phyloP scores from a whole-genome alignment of 176 grass and related monocot species.

The Chrysopogon serrulatus region DNA sequence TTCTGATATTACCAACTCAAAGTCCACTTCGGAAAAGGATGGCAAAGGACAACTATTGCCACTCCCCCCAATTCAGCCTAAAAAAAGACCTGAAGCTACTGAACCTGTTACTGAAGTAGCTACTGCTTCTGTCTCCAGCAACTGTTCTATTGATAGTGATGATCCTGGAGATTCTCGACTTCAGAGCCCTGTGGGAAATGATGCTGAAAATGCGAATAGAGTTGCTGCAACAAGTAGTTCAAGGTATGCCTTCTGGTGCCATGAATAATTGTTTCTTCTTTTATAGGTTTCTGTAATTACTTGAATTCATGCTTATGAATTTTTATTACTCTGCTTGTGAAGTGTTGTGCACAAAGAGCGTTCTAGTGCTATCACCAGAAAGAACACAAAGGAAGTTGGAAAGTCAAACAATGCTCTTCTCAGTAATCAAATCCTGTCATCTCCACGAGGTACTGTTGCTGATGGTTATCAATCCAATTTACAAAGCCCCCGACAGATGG shows the following conservation, averaged over 20 bases:
- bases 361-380: conserved; percentile 43
- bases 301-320: conserved; percentile 14
- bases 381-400: conserved; percentile 42
- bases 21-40: conserved; percentile 58
- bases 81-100: conserved; percentile 50
- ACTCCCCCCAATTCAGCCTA: conserved; percentile 54
- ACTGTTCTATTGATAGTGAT: conserved; percentile 84
- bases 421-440: conserved; percentile 59
- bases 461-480: conserved; percentile 59
- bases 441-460: conserved; percentile 41
- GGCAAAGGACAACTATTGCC: conserved; percentile 63
- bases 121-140: conserved; percentile 86
- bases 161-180: conserved; percentile 70
- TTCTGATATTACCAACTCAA: conserved; percentile 77
- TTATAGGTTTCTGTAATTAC: conserved; percentile 9
- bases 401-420: conserved; percentile 44
- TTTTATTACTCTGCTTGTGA: conserved; percentile 37
- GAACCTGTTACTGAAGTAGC: conserved; percentile 56
- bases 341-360: conserved; percentile 58
- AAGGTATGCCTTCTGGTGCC: conserved; percentile 50
- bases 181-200: conserved; percentile 72
- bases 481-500: conserved; percentile 53
- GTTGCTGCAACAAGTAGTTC: conserved; percentile 40
- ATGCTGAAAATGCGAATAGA: conserved; percentile 55
- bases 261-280: not conserved